Evolutionary conservation across 176 grass and related monocot genomes (phyloP).

Genomic region (Lolium rigidum): DNA sequence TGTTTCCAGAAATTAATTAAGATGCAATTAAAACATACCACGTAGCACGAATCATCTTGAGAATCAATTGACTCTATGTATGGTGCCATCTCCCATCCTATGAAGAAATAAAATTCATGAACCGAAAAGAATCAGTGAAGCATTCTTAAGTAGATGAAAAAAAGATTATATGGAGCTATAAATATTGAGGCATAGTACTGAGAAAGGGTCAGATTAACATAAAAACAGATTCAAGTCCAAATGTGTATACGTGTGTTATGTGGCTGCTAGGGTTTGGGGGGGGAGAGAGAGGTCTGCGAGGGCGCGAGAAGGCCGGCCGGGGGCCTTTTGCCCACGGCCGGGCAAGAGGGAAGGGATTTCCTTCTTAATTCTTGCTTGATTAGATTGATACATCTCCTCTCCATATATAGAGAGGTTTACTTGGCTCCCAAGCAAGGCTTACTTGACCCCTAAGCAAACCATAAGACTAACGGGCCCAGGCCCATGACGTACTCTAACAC

Average conservation of each 20-base stretch:
- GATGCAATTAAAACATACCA: slow-evolving; percentile 53
- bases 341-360: too few species aligned
- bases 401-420: too few species aligned
- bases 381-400: too few species aligned
- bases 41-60: slow-evolving; percentile 65
- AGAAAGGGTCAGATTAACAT: not conserved
- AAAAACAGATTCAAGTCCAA: slow-evolving; percentile 9
- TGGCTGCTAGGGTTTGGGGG: too few species aligned
- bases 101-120: slow-evolving; percentile 28
- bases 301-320: too few species aligned
- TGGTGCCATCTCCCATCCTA: slow-evolving; percentile 97
- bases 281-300: too few species aligned
- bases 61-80: slow-evolving; percentile 93
- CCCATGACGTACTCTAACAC: too few species aligned
- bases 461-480: too few species aligned
- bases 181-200: not conserved
- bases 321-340: too few species aligned
- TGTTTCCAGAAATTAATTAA: slow-evolving; percentile 28
- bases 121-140: slow-evolving; percentile 11
- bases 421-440: too few species aligned
- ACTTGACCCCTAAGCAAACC: too few species aligned
- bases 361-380: too few species aligned
- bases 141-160: not conserved
- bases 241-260: not conserved
- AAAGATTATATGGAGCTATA: not conserved